Evolutionary conservation across 805 yeast species (phyloP).

Genomic region (Komagataella pseudopastoris): DNA sequence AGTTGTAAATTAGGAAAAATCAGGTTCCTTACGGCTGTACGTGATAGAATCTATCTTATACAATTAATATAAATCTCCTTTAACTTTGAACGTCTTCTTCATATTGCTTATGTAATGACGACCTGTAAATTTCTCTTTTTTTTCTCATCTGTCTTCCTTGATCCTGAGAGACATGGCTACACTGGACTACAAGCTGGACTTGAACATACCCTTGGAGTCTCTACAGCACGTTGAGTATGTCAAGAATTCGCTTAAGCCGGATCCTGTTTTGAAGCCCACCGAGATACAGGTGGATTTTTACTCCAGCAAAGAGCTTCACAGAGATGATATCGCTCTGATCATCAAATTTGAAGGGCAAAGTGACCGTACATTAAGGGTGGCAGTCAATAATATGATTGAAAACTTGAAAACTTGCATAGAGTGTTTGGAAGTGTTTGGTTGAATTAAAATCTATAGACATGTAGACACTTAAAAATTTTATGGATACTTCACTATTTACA

Average conservation of each 20-base stretch:
- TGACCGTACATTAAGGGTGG: constrained; percentile 71
- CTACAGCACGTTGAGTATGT: not conserved
- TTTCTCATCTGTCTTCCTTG: not conserved
- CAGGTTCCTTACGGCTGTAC: not conserved
- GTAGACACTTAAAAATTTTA: not conserved
- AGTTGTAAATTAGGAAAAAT: constrained; percentile 9
- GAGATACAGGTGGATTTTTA: not conserved
- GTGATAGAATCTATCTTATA: not conserved
- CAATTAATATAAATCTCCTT: too few species aligned
- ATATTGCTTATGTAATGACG: not conserved
- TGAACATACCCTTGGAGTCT: not conserved
- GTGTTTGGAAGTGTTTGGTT: constrained; percentile 62
- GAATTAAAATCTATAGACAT: not conserved
- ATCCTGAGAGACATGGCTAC: not conserved
- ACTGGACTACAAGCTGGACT: not conserved
- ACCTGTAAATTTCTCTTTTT: too few species aligned
- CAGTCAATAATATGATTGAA: constrained; percentile 71
- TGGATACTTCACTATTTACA: not conserved
- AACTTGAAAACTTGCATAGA: constrained; percentile 66
- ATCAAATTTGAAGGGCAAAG: constrained; percentile 46
- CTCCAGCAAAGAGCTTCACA: not conserved
- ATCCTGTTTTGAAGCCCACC: not conserved
- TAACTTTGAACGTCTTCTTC: too few species aligned
- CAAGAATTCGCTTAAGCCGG: not conserved
- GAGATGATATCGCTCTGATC: constrained; percentile 15